These are phyloP conservation scores for Clonostachys rosea DNA, from an alignment of 2,329 filamentous ascomycete species.

Conservation along the genomic window DNA sequence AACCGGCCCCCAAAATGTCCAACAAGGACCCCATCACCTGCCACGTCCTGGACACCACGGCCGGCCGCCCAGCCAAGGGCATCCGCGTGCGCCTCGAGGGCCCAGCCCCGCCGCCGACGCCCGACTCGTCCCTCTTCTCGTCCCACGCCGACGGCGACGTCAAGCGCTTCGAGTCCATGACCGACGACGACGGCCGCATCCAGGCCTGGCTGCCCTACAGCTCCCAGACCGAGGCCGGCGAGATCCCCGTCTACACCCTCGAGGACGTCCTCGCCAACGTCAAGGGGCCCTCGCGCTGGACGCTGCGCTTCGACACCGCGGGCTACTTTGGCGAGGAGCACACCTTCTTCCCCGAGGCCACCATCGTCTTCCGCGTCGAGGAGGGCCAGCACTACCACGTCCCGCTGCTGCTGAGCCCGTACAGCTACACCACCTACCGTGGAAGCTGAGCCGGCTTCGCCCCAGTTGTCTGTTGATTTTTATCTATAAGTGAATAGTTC, in stretches of 20 bases:
- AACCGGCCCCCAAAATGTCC: slow-evolving; percentile 1
- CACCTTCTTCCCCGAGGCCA: slow-evolving; percentile 58
- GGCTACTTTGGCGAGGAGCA: slow-evolving; percentile 63
- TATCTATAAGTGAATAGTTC: background rate
- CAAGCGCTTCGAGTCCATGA: slow-evolving; percentile 59
- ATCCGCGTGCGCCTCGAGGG: slow-evolving; percentile 64
- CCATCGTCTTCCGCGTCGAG: slow-evolving; percentile 46
- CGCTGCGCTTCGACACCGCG: slow-evolving; percentile 67
- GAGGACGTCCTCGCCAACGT: slow-evolving; percentile 47
- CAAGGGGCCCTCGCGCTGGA: slow-evolving; percentile 52
- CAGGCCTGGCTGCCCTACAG: slow-evolving; percentile 61
- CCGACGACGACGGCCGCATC: slow-evolving; percentile 74
- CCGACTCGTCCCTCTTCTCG: slow-evolving; percentile 12
- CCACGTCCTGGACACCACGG: slow-evolving; percentile 80
- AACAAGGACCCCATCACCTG: slow-evolving; percentile 70
- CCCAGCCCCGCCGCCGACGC: slow-evolving; percentile 11
- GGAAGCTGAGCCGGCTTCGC: slow-evolving; percentile 50
- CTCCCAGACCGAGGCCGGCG: slow-evolving; percentile 41
- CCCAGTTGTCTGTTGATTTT: background rate
- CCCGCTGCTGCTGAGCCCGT: slow-evolving; percentile 71
- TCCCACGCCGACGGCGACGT: slow-evolving; percentile 25
- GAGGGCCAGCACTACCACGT: slow-evolving; percentile 72
- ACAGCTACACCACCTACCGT: slow-evolving; percentile 77
- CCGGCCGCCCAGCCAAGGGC: slow-evolving; percentile 61
- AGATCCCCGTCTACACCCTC: slow-evolving; percentile 54